Base-by-base conservation (phyloP, 352 stramenopile genomes). In the Globisporangium paddicum region DNA sequence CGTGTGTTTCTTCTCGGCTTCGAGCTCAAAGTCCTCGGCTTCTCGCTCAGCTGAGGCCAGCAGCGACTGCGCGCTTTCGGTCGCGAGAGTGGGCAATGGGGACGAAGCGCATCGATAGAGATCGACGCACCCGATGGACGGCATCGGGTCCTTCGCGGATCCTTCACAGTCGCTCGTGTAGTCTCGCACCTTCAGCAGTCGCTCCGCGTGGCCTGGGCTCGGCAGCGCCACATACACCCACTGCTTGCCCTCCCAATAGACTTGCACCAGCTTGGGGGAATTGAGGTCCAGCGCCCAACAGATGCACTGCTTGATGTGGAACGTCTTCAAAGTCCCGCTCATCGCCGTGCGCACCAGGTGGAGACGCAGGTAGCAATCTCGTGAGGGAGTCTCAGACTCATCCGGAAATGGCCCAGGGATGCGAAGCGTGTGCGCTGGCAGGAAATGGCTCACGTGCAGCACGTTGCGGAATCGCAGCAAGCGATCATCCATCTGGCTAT, bases 291-390 rank as follows among this genome's bases (percentile, higher is more conserved):
- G 48, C 5, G 66, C 71, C 68, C 72, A 79, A 0, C 65, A 64
- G 9, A 93, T 68, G 64, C 78, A 89, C 28, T 87, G 79, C 58
- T 92, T 84, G 62, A 92, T 87, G 58, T 90, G 82, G 57, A 86
- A 87, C 23, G 68, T 77, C 66, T 87, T 86, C 37, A 92, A 54
- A 19, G 40, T 58, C 21, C 69, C 69, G 13, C 69, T 61, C 23
- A 64, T 47, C n/a, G 69, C 73, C 14, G 75, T 87, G 23, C 82
- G 70, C 5, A 81, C 71, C 28, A 91, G 57, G 25, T 79, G 57
- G 35, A 90, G 66, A 3, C 76, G 78, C 7, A 91, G 45, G 60
- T 85, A 88, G 14, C 58, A 67, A 9, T 64, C 72, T 30, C 82
- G 77, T 19, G 73, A 79, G 18, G 80, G 79, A 48, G 77, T 88